Base-by-base conservation (phyloP, 148 eudicot species). In the Bassia scoparia region DNA sequence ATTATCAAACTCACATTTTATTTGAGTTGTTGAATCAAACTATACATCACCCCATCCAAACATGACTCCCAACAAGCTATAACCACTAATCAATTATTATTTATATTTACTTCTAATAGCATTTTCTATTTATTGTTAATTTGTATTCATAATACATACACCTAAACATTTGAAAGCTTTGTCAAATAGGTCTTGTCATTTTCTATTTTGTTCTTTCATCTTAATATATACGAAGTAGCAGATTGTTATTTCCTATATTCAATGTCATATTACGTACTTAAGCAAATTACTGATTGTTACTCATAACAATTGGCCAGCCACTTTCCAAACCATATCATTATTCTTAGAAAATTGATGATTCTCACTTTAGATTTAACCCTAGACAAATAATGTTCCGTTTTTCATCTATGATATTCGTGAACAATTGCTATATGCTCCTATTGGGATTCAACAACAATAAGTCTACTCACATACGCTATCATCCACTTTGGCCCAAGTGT, bases 1-100 rank as follows among this genome's bases (percentile, higher is more conserved):
- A n/a, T 65, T 66, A 61, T 74, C 77, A 54, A 12, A 34, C 54
- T n/a, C n/a, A n/a, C n/a, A n/a, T n/a, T n/a, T n/a, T 62, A 20
- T 33, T 27, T n/a, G 26, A 74, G 62, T 74, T 21, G 48, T 66
- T 43, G 65, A 49, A 53, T 67, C 27, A 64, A 52, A 16, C 17
- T 38, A 34, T 54, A 26, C 34, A 54, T 60, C 14, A 21, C 3
- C 17, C 5, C 21, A 11, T 1, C 11, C 46, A 20, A 33, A 68
- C 60, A 31, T 23, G n/a, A 10, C 43, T 35, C 69, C 33, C 69
- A 50, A 35, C 60, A n/a, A n/a, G 6, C 17, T 50, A 27, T 63
- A 23, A 55, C 34, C 24, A 52, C 77, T 61, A 64, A 52, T 74
- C 70, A 64, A 43, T 12, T 26, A 44, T 46, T 18, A 43, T 56